phyloP scores from a whole-genome alignment of 495 filamentous ascomycete genomes.

The Penicillium turbatum region DNA sequence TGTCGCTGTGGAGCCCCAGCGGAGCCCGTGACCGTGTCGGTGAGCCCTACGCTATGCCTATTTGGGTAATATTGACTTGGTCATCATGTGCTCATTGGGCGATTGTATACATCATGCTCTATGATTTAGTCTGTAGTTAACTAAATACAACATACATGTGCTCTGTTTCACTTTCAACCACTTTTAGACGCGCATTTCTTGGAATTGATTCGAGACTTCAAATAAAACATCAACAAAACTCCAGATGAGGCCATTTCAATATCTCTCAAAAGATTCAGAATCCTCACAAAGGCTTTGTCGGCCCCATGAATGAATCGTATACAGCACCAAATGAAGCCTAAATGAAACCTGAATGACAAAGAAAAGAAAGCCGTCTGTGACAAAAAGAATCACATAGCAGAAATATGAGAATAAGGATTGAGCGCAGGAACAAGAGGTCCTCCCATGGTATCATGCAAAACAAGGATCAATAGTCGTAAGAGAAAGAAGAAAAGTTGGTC shows the following conservation, averaged over 20 bases:
- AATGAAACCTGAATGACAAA: neutral
- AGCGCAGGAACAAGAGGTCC: conserved; percentile 18
- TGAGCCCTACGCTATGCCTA: conserved; percentile 14
- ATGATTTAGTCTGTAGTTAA: too few relatives aligned
- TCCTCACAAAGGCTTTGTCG: neutral
- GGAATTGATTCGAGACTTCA: too few relatives aligned
- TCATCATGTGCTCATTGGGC: conserved; percentile 13
- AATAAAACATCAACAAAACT: neutral
- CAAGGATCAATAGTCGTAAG: conserved; percentile 22
- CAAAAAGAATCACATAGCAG: neutral
- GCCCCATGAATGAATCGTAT: neutral
- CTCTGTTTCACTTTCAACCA: neutral
- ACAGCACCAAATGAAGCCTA: neutral
- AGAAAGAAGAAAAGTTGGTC: conserved; percentile 32
- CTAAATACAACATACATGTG: too few relatives aligned
- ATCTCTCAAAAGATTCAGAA: neutral
- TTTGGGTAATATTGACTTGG: conserved; percentile 17
- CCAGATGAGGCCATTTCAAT: neutral
- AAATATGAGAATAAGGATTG: conserved; percentile 5
- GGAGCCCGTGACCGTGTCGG: conserved; percentile 26
- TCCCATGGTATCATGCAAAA: conserved; percentile 30
- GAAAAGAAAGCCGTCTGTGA: neutral
- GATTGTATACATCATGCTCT: neutral
- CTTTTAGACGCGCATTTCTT: neutral
- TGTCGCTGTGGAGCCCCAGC: conserved; percentile 14